phyloP scores from a whole-genome alignment of 2,329 filamentous ascomycete species.

The Bipolaris cookei region DNA sequence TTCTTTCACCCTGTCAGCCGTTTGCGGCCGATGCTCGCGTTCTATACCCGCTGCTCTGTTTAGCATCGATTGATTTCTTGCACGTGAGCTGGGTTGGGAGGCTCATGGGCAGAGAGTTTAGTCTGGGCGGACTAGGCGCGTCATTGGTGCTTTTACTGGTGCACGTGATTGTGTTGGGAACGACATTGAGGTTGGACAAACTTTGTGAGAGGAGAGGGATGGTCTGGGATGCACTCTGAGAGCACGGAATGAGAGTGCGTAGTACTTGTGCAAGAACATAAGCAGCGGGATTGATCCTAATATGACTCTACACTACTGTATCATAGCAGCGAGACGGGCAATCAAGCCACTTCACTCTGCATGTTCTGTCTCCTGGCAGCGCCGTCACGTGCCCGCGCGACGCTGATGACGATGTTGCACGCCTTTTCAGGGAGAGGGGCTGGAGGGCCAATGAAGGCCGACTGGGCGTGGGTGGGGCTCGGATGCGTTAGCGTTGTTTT shows the following conservation, averaged over 20 bases:
- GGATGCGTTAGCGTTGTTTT: conserved; percentile 28
- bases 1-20: conserved; percentile 74
- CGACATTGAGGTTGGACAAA: conserved; percentile 40
- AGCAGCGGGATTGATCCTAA: conserved; percentile 6
- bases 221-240: conserved; percentile 24
- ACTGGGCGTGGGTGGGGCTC: conserved; percentile 23
- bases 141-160: conserved; percentile 54
- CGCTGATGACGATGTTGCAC: background rate
- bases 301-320: conserved; percentile 13
- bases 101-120: conserved; percentile 23
- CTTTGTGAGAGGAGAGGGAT: conserved; percentile 44
- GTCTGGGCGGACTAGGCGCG: conserved; percentile 46
- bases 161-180: conserved; percentile 56
- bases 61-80: conserved; percentile 70
- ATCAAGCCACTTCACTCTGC: background rate
- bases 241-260: background rate
- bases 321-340: background rate
- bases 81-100: conserved; percentile 32
- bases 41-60: conserved; percentile 68
- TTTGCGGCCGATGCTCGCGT: conserved; percentile 70
- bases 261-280: background rate
- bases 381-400: background rate
- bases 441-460: conserved; percentile 13
- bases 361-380: background rate
- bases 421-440: conserved; percentile 1